Conservation (phyloP, 371 early-diverging fungal genomes). For the Mucor irregularis region DNA sequence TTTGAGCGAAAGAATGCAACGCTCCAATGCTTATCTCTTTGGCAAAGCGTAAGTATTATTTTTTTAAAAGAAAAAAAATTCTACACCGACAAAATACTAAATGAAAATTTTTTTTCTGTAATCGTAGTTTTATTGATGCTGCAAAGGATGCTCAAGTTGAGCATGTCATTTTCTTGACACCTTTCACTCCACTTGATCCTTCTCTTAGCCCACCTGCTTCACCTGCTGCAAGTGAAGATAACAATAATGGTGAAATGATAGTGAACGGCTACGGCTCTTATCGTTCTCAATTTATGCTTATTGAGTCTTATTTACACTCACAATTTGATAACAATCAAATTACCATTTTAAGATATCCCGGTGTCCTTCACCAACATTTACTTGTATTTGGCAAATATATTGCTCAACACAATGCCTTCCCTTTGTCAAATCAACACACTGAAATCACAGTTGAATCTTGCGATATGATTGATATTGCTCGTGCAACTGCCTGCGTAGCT, state of each 20-base stretch:
- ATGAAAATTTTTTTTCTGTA: constrained; percentile 1
- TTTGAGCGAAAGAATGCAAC: constrained; percentile 45
- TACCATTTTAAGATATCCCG: constrained; percentile 52
- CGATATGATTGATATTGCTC: constrained; percentile 47
- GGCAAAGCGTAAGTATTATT: constrained; percentile 45
- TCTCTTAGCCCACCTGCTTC: constrained; percentile 26
- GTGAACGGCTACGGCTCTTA: constrained; percentile 26
- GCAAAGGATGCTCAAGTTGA: constrained; percentile 46
- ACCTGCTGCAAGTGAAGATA: constrained; percentile 7
- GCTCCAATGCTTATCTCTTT: constrained; percentile 40
- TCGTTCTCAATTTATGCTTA: constrained; percentile 45
- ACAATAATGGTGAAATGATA: constrained; percentile 1
- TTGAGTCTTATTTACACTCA: constrained; percentile 42
- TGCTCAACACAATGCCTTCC: constrained; percentile 48
- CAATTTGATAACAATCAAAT: constrained; percentile 34
- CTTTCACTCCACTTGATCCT: constrained; percentile 44
- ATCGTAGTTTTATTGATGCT: constrained; percentile 49
- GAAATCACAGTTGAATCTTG: constrained; percentile 50
- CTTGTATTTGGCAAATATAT: constrained; percentile 49
- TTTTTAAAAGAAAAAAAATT: not conserved
- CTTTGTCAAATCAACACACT: constrained; percentile 37
- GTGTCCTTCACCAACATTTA: constrained; percentile 49
- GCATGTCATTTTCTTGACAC: constrained; percentile 49
- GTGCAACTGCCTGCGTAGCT: constrained; percentile 45
- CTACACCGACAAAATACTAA: not conserved